Evolutionary conservation across 2,329 filamentous ascomycete species (phyloP).

Genomic region (Cladosporium sp.): DNA sequence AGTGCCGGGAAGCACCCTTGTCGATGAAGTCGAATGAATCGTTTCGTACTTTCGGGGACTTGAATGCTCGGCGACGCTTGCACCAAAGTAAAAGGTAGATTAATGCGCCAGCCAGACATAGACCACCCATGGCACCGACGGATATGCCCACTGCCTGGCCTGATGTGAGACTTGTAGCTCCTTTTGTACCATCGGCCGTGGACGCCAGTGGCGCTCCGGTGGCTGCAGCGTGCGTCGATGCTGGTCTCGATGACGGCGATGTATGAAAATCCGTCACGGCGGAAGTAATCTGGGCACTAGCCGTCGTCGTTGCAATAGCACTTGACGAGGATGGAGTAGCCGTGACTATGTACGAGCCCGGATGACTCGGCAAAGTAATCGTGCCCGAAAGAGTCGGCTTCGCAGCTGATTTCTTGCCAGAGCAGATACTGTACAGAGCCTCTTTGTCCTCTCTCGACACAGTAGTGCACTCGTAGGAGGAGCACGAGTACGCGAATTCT

Average conservation of each 20-base stretch:
- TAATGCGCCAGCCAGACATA: conserved; percentile 30
- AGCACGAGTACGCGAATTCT: conserved; percentile 33
- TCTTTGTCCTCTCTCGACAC: conserved; percentile 18
- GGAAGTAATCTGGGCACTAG: background rate
- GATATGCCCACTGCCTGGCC: conserved; percentile 39
- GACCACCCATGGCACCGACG: conserved; percentile 35
- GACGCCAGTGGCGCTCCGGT: background rate
- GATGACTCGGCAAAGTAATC: conserved; percentile 28
- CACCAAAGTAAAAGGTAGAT: conserved; percentile 29
- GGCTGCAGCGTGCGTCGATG: background rate
- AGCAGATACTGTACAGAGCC: conserved; percentile 34
- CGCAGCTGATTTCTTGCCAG: conserved; percentile 28
- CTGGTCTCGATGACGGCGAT: conserved; percentile 20
- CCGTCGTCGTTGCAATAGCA: background rate
- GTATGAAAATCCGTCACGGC: background rate
- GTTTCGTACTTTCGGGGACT: conserved; percentile 18
- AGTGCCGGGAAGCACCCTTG: conserved; percentile 32
- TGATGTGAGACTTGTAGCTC: conserved; percentile 32
- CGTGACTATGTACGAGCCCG: conserved; percentile 9
- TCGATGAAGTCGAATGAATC: conserved; percentile 40
- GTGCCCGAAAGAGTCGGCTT: conserved; percentile 30
- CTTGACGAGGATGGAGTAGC: background rate
- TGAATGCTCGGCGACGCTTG: conserved; percentile 26
- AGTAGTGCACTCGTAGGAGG: conserved; percentile 24
- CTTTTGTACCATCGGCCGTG: background rate